phyloP scores from a whole-genome alignment of 148 eudicot genomes.

The Drosera capensis region DNA sequence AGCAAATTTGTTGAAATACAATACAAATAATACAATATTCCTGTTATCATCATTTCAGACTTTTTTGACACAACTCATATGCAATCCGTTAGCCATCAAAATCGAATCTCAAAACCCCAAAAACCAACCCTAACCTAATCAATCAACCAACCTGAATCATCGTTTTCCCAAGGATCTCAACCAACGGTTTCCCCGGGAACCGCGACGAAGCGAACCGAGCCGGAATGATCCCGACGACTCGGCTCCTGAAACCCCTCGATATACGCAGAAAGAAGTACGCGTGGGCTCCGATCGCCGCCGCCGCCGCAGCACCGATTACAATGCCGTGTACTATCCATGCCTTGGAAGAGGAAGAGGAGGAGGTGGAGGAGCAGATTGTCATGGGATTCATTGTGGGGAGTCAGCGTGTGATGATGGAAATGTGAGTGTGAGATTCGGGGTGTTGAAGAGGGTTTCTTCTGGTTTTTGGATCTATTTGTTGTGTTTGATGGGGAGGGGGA shows the following conservation, averaged over 20 bases:
- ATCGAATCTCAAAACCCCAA: too few relatives aligned
- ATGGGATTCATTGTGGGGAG: conserved; percentile 7
- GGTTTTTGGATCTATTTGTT: too few relatives aligned
- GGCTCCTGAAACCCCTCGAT: conserved; percentile 45
- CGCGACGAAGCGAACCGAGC: conserved; percentile 85
- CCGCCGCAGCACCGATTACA: conserved; percentile 35
- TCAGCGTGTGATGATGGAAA: too few relatives aligned
- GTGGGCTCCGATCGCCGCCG: conserved; percentile 46
- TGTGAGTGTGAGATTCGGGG: too few relatives aligned
- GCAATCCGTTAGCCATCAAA: too few relatives aligned
- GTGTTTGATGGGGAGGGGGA: too few relatives aligned
- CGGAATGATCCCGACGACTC: conserved; percentile 78
- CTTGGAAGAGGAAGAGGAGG: conserved; percentile 23
- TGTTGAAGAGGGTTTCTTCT: too few relatives aligned
- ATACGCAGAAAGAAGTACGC: conserved; percentile 27
- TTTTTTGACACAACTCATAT: too few relatives aligned
- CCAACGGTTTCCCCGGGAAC: conserved; percentile 84
- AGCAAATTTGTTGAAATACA: too few relatives aligned
- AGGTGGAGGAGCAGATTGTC: conserved; percentile 29
- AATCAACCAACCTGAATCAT: conserved; percentile 63
- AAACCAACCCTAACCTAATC: too few relatives aligned
- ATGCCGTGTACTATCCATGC: conserved; percentile 45
- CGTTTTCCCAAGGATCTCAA: conserved; percentile 79
- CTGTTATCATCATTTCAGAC: too few relatives aligned
- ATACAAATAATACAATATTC: too few relatives aligned